Percentiles rank a stretch among this genome's conserved stretches.
Conservation (phyloP, 2,329 filamentous ascomycete species). For the Herpomyces periplanetae region DNA sequence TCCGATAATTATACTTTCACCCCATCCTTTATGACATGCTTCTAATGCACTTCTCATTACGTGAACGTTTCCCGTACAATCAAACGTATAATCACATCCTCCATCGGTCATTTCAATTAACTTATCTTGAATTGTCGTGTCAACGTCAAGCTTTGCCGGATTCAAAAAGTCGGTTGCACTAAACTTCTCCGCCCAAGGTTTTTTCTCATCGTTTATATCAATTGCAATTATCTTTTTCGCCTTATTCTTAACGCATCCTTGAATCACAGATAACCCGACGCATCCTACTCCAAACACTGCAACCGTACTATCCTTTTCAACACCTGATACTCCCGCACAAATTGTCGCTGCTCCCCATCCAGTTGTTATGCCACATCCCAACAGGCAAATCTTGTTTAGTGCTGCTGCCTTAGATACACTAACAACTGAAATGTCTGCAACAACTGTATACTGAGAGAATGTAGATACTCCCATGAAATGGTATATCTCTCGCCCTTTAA, state of each 20-base stretch:
- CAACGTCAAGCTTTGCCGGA: conserved; percentile 22
- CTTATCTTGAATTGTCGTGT: conserved; percentile 55
- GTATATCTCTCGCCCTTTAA: conserved; percentile 69
- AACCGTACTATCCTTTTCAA: conserved; percentile 58
- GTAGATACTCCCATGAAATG: conserved; percentile 99
- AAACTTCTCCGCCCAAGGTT: conserved; percentile 72
- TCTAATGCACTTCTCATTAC: conserved; percentile 88
- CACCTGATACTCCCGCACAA: conserved; percentile 24
- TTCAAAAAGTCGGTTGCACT: conserved; percentile 92
- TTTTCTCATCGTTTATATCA: conserved; percentile 54
- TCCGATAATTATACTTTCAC: conserved; percentile 85
- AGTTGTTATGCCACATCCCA: conserved; percentile 93
- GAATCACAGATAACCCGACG: conserved; percentile 73
- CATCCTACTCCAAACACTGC: conserved; percentile 86
- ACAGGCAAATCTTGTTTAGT: conserved; percentile 78
- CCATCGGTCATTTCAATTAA: conserved; percentile 92
- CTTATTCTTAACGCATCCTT: conserved; percentile 55
- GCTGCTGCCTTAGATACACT: conserved; percentile 59
- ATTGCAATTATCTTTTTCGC: conserved; percentile 31
- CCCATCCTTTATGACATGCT: conserved; percentile 98
- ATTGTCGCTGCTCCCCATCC: conserved; percentile 84
- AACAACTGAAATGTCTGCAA: conserved; percentile 91
- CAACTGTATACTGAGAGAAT: conserved; percentile 93
- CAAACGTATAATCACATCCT: conserved; percentile 93
- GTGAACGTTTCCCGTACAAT: conserved; percentile 84